Base-by-base conservation (phyloP, 768 basidiomycete species). In the Mycena capillaripes region DNA sequence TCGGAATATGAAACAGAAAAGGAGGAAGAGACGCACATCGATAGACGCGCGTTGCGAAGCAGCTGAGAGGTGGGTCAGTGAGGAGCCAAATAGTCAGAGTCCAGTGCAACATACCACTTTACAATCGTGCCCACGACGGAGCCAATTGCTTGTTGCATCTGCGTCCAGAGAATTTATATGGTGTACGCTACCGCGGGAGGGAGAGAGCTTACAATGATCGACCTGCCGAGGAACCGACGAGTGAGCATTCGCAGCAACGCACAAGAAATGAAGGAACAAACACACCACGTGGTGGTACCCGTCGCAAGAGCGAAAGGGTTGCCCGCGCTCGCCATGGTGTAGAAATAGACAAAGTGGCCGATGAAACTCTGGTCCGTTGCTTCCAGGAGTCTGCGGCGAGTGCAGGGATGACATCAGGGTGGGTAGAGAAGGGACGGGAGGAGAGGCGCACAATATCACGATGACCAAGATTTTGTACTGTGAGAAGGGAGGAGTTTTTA, bases 1-100 rank as follows among this genome's bases (percentile, higher is more conserved):
- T 29, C 59, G 21, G 21, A 40, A 5, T n/a, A 60, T 21, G n/a
- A 29, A 27, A 4, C 17, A n/a, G 12, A 4, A 4, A 53, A 30
- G 3, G 12, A 53, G 4, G 7, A 17, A 76, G 34, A 36, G 34
- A 12, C 85, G 74, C 76, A 92, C 91, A 92, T 81, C 91, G 80
- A 88, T 90, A 92, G 29, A 92, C 91, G 30, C 91, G 86, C 60
- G 91, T 78, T 0, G 85, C 86, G 67, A 92, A 92, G 60, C 86
- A 85, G 34, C 34, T 36, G 34, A 36, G 6, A 36, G 34, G 7
- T 36, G 34, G 34, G 34, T 36, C 6, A 36, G 34, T 6, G 12
- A 12, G 34, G 7, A 12, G 34, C 6, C 34, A 36, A 36, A 36
- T 36, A 36, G 6, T 6, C 7, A 6, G 12, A 36, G 34, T 12